A percentile compares a stretch with the other conserved stretches of the same genome.
These are phyloP conservation scores for Laguncularia racemosa DNA, from an alignment of 345 rosid species.

Conservation along the genomic window DNA sequence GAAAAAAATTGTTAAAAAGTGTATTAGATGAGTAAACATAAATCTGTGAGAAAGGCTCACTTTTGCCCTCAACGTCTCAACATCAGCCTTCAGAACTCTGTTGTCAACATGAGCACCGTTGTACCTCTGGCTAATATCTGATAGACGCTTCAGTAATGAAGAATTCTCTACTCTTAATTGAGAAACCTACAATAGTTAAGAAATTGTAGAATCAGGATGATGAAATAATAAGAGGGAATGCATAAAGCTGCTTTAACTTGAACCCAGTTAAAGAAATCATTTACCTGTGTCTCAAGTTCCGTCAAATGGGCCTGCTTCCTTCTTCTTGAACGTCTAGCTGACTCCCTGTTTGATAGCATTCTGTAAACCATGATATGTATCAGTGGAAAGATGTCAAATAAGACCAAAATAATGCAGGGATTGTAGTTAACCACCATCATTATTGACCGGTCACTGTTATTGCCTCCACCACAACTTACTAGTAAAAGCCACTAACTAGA, in stretches of 20 bases:
- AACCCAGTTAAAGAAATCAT: neutral
- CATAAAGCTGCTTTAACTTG: too few species aligned
- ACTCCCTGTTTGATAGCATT: constrained; percentile 95
- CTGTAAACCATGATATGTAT: constrained; percentile 28
- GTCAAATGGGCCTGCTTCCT: constrained; percentile 89
- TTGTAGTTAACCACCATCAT: too few species aligned
- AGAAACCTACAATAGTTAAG: constrained; percentile 41
- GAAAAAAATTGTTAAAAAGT: too few species aligned
- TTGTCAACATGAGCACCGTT: constrained; percentile 78
- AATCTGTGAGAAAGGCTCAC: constrained; percentile 23
- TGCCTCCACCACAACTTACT: too few species aligned
- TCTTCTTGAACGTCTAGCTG: constrained; percentile 93
- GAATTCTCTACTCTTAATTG: constrained; percentile 80
- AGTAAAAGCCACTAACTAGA: too few species aligned
- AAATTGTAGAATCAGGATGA: constrained; percentile 3
- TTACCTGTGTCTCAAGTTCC: constrained; percentile 89
- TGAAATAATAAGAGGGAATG: neutral
- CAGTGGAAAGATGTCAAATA: constrained; percentile 1
- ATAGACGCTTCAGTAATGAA: constrained; percentile 50
- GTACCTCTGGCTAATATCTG: constrained; percentile 67
- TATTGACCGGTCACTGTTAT: neutral
- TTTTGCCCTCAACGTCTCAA: constrained; percentile 89
- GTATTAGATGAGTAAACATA: neutral
- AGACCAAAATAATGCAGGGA: neutral
- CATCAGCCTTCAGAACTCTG: constrained; percentile 85